These are phyloP conservation scores for Jackrogersella minutella DNA, from an alignment of 495 filamentous ascomycete genomes.

Conservation along the genomic window DNA sequence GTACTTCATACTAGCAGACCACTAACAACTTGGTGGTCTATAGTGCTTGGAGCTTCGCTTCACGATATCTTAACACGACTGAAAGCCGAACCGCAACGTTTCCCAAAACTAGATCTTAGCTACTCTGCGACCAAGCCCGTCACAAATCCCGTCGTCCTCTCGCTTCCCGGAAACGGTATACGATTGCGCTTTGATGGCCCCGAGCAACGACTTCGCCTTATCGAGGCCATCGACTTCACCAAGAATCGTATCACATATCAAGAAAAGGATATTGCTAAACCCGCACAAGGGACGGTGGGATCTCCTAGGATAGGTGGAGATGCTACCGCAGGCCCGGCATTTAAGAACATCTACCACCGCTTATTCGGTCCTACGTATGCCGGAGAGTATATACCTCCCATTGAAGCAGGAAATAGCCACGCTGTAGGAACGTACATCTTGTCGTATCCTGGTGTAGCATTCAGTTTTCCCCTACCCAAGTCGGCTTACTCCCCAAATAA, in stretches of 20 bases:
- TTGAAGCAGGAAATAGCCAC: slow-evolving; percentile 30
- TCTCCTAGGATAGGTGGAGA: slow-evolving; percentile 45
- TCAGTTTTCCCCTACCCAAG: slow-evolving; percentile 81
- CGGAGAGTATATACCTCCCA: slow-evolving; percentile 82
- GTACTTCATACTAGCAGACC: background rate
- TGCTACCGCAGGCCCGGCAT: slow-evolving; percentile 72
- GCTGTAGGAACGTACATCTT: slow-evolving; percentile 74
- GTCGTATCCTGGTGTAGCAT: slow-evolving; percentile 93
- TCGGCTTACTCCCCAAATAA: slow-evolving; percentile 81
- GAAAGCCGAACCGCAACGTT: slow-evolving; percentile 81
- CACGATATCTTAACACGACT: slow-evolving; percentile 86
- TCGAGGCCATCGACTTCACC: slow-evolving; percentile 92
- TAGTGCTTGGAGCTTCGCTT: slow-evolving; percentile 87
- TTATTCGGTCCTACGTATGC: slow-evolving; percentile 90
- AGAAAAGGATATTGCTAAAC: slow-evolving; percentile 80
- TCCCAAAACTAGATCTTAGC: slow-evolving; percentile 81
- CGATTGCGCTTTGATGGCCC: slow-evolving; percentile 92
- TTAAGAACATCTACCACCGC: slow-evolving; percentile 89
- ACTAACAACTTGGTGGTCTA: slow-evolving; percentile 12
- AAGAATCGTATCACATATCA: slow-evolving; percentile 85
- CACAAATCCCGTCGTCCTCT: slow-evolving; percentile 72
- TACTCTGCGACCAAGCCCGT: slow-evolving; percentile 78
- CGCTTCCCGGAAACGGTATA: slow-evolving; percentile 82
- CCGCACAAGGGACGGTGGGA: slow-evolving; percentile 52
- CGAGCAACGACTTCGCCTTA: slow-evolving; percentile 87